Percentiles rank a stretch among this genome's conserved stretches.
These are phyloP conservation scores for Trypanosoma cruzi DNA, from an alignment of 208 protist species.

Conservation along the genomic window DNA sequence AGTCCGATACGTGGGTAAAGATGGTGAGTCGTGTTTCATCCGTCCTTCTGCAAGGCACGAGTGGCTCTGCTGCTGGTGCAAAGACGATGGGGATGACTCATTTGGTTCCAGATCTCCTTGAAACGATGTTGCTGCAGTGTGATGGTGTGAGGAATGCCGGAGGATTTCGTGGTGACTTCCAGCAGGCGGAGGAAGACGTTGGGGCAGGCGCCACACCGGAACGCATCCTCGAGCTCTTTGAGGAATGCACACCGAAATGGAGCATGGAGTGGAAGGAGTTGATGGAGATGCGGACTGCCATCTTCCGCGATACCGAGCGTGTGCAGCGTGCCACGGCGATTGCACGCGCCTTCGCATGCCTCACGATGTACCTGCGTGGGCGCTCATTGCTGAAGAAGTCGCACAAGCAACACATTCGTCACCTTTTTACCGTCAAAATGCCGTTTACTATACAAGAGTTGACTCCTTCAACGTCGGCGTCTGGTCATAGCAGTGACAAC, in stretches of 20 bases:
- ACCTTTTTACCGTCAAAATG: constrained; percentile 57
- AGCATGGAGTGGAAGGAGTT: constrained; percentile 70
- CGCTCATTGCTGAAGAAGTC: constrained; percentile 26
- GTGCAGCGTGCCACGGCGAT: constrained; percentile 51
- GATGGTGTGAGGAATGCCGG: neutral
- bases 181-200: neutral
- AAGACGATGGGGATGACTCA: constrained; percentile 32
- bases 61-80: neutral
- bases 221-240: constrained; percentile 47
- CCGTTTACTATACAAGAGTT: constrained; percentile 73
- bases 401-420: constrained; percentile 39
- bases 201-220: constrained; percentile 4
- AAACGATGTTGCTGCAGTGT: constrained; percentile 30
- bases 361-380: constrained; percentile 48
- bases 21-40: constrained; percentile 59
- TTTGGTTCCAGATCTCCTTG: constrained; percentile 45
- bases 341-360: constrained; percentile 47
- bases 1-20: constrained; percentile 30
- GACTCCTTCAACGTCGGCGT: neutral
- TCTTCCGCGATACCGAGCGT: constrained; percentile 57
- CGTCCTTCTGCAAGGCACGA: constrained; percentile 32
- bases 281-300: constrained; percentile 60
- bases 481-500: neutral
- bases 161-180: neutral
- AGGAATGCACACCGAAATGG: constrained; percentile 55